phyloP scores from a whole-genome alignment of 2,329 filamentous ascomycete genomes.

The Xylariales sp. region DNA sequence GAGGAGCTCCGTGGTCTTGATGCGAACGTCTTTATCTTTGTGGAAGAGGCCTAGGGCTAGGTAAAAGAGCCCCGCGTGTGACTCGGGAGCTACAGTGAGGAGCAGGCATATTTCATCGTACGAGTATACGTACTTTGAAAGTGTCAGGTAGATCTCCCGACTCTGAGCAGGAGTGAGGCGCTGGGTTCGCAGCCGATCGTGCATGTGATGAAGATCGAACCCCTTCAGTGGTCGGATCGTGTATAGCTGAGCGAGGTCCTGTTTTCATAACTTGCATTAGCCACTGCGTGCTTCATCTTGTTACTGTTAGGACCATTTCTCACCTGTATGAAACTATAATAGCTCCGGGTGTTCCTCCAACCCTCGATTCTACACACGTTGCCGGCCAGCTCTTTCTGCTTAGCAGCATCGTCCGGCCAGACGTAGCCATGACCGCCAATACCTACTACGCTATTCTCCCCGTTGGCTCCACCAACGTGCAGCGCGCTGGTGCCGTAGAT shows the following conservation, averaged over 20 bases:
- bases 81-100: constrained; percentile 77
- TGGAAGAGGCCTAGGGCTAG: constrained; percentile 89
- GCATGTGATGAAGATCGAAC: constrained; percentile 87
- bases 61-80: constrained; percentile 85
- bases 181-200: constrained; percentile 82
- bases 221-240: constrained; percentile 65
- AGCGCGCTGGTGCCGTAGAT: constrained; percentile 92
- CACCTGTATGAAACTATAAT: constrained; percentile 91
- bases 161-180: constrained; percentile 72
- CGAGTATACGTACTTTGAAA: constrained; percentile 69
- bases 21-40: constrained; percentile 73
- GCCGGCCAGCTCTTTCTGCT: constrained; percentile 81
- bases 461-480: constrained; percentile 75
- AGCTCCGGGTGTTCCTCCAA: constrained; percentile 92
- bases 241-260: constrained; percentile 65
- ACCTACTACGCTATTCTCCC: constrained; percentile 52
- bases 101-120: constrained; percentile 86
- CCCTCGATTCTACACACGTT: constrained; percentile 93
- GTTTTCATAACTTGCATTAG: constrained; percentile 2
- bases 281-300: background rate
- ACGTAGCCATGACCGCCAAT: constrained; percentile 87
- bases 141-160: constrained; percentile 78
- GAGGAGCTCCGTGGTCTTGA: constrained; percentile 72
- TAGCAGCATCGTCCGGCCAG: constrained; percentile 79
- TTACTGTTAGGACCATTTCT: constrained; percentile 1